Conservation (phyloP, 1,284 basidiomycete genomes). For the Pascua sp. region DNA sequence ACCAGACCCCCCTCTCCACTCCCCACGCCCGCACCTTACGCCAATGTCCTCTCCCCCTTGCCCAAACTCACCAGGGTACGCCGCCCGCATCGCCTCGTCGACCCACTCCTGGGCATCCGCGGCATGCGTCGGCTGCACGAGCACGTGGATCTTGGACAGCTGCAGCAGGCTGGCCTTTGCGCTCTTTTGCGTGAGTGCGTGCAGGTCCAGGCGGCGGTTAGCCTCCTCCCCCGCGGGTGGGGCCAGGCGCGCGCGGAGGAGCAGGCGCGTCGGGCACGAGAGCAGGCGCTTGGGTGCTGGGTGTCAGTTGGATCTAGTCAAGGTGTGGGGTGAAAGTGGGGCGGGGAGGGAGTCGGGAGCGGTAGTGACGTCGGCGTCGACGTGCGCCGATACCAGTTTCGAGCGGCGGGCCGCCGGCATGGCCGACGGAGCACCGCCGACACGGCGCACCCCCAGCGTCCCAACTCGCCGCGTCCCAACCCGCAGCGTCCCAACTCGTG, state of each 20-base stretch:
- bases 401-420: too few species aligned
- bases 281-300: constrained; percentile 42
- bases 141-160: constrained; percentile 41
- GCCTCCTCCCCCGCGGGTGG: neutral
- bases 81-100: constrained; percentile 56
- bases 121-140: constrained; percentile 36
- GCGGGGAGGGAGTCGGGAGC: too few species aligned
- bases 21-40: too few species aligned
- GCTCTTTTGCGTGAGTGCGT: constrained; percentile 29
- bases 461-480: too few species aligned
- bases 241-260: constrained; percentile 31
- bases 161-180: constrained; percentile 16
- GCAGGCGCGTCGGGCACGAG: constrained; percentile 29
- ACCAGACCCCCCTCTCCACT: neutral
- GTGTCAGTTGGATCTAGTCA: neutral
- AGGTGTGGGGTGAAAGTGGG: neutral
- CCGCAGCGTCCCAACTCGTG: neutral
- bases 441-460: neutral
- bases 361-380: too few species aligned
- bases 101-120: constrained; percentile 58
- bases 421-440: neutral
- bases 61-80: constrained; percentile 59
- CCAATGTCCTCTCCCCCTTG: too few species aligned
- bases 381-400: too few species aligned
- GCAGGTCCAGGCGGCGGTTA: constrained; percentile 33